Percentiles rank a stretch among this genome's conserved stretches.
phyloP scores from a whole-genome alignment of 2,329 filamentous ascomycete species.

The Colletotrichum shisoi region DNA sequence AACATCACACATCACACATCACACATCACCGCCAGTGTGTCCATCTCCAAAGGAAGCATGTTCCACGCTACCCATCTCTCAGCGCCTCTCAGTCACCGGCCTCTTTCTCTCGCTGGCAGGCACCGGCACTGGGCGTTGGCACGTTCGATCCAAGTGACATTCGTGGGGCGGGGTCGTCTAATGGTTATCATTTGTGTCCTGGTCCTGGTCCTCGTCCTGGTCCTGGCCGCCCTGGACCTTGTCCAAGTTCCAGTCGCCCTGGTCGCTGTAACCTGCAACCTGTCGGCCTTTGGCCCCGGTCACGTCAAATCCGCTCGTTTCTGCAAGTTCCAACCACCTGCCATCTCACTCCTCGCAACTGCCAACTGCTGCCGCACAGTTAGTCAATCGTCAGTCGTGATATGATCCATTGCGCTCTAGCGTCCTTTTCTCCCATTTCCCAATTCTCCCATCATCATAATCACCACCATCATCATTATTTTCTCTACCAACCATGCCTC shows the following conservation, averaged over 20 bases:
- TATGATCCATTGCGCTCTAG: neutral
- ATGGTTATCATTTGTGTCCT: neutral
- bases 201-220: neutral
- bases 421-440: conserved; percentile 7
- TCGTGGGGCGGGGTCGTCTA: conserved; percentile 2
- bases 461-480: neutral
- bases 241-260: too few relatives aligned
- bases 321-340: conserved; percentile 36
- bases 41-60: neutral
- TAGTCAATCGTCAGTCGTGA: neutral
- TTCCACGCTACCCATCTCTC: conserved; percentile 5
- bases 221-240: too few relatives aligned
- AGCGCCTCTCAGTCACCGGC: neutral
- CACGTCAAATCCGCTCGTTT: conserved; percentile 33
- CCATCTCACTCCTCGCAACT: neutral
- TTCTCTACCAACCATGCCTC: conserved; percentile 1
- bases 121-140: conserved; percentile 7
- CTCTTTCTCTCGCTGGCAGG: conserved; percentile 2
- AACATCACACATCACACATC: neutral
- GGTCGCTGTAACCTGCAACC: too few relatives aligned
- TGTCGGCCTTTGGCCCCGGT: neutral
- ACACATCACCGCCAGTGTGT: too few relatives aligned
- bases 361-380: neutral
- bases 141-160: neutral
- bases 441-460: neutral